Base-by-base conservation (phyloP, 208 protist species). In the Tritrichomonas musculus region DNA sequence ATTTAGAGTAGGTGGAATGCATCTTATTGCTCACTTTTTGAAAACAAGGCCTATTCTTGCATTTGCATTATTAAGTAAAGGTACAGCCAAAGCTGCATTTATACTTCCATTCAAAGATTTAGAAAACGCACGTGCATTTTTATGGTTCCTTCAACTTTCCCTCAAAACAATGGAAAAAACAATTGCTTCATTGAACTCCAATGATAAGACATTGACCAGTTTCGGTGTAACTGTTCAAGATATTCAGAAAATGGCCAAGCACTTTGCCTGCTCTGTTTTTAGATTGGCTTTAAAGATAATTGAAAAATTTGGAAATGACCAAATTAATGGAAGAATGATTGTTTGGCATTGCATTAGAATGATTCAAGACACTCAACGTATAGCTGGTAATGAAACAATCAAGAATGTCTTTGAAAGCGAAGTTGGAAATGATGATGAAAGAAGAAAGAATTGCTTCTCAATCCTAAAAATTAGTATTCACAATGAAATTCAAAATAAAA, bases 1-100 rank as follows among this genome's bases (percentile, higher is more conserved):
- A 9, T 88, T 88, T 57, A 88, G 47, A 50, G 33, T 27, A 39
- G 77, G 77, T 55, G 77, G 77, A 36, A 88, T 88, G 77, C 77
- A 53, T 53, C 22, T 88, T 4, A 53, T 88, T 57, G 77, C 27
- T 53, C 20, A 49, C 33, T 39, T 39, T 13, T 39, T 88, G 1
- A 36, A 39, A 1, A 57, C 22, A 1, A 44, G n/a, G 0, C 41
- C 77, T 13, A 22, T 57, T 60, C 9, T 50, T 53, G 77, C 47
- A n/a, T 33, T 88, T 47, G 41, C 27, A 27, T 27, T 88, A 17
- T 57, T 88, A 2, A 44, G 27, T 4, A 88, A 50, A n/a, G 47
- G 77, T 27, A 47, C n/a, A 22, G 8, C 27, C 0, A 88, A 88
- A 49, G 25, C 77, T 9, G 41, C 47, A 39, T 88, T 88, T 17